These are phyloP conservation scores for Pichia norvegensis DNA, from an alignment of 1,139 yeast genomes.

Conservation along the genomic window DNA sequence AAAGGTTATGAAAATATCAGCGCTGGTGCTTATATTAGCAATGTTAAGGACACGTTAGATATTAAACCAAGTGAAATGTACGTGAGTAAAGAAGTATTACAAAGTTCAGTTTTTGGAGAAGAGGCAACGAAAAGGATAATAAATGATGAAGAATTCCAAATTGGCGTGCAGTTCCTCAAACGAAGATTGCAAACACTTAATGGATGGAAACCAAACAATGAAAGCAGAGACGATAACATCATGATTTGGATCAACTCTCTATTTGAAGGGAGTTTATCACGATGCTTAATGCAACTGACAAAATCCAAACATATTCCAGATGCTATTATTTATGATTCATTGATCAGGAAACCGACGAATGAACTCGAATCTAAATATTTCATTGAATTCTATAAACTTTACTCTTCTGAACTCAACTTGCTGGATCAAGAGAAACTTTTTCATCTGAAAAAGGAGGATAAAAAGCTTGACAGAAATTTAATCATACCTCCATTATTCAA, in stretches of 20 bases:
- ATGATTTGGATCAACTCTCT: slow-evolving; percentile 27
- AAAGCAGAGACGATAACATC: slow-evolving; percentile 20
- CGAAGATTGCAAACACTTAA: slow-evolving; percentile 17
- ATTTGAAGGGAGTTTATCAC: slow-evolving; percentile 19
- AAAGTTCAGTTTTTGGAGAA: slow-evolving; percentile 9
- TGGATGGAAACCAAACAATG: slow-evolving; percentile 17
- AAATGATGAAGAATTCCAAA: slow-evolving; percentile 11
- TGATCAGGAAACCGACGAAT: slow-evolving; percentile 25
- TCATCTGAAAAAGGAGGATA: slow-evolving; percentile 18
- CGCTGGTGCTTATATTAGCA: slow-evolving; percentile 6
- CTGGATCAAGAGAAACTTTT: slow-evolving; percentile 25
- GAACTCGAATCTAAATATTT: slow-evolving; percentile 24
- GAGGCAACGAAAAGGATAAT: slow-evolving; percentile 7
- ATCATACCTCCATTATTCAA: slow-evolving; percentile 23
- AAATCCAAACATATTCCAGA: slow-evolving; percentile 23
- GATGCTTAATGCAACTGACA: slow-evolving; percentile 27
- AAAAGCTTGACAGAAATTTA: slow-evolving; percentile 15
- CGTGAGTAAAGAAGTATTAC: slow-evolving; percentile 9
- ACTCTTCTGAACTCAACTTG: slow-evolving; percentile 15
- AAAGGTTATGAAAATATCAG: slow-evolving; percentile 32
- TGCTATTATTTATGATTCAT: slow-evolving; percentile 25
- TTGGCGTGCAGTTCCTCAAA: slow-evolving; percentile 18
- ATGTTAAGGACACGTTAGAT: slow-evolving; percentile 1
- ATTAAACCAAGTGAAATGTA: slow-evolving; percentile 9
- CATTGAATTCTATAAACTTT: slow-evolving; percentile 20